phyloP scores from a whole-genome alignment of 352 stramenopile species.

The Paralagenidium karlingii region DNA sequence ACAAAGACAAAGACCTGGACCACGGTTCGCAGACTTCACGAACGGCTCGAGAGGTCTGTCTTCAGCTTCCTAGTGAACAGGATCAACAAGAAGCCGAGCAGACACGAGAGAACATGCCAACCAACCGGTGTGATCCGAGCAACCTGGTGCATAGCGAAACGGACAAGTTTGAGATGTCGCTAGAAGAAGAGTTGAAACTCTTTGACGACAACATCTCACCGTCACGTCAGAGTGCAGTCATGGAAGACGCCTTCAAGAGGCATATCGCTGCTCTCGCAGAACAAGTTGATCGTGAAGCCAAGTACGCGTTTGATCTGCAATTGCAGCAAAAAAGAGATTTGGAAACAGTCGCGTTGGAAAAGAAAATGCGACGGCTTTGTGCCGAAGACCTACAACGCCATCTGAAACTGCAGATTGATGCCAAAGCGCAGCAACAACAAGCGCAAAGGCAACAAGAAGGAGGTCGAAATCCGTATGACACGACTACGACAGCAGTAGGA shows the following conservation, averaged over 20 bases:
- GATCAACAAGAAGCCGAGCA: no score
- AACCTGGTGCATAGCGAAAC: conserved; percentile 2
- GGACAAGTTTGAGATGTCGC: conserved; percentile 15
- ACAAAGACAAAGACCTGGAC: background rate
- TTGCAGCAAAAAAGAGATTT: conserved; percentile 43
- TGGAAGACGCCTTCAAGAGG: conserved; percentile 46
- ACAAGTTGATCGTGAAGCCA: conserved; percentile 41
- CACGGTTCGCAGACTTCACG: background rate
- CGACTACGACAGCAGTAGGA: background rate
- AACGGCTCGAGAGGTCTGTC: no score
- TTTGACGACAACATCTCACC: conserved; percentile 32
- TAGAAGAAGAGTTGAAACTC: conserved; percentile 41
- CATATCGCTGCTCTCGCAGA: conserved; percentile 32
- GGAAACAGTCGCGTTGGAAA: conserved; percentile 31
- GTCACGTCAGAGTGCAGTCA: conserved; percentile 17
- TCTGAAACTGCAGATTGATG: conserved; percentile 35
- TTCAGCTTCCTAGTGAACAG: no score
- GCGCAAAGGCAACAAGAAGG: conserved; percentile 13
- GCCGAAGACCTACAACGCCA: conserved; percentile 48
- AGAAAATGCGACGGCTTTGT: conserved; percentile 23
- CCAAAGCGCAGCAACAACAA: conserved; percentile 14
- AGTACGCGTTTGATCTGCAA: conserved; percentile 37
- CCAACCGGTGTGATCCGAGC: background rate
- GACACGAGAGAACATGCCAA: conserved; percentile 1
- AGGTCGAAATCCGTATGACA: conserved; percentile 3